phyloP scores from a whole-genome alignment of 768 basidiomycete species.

The Auricularia auricula-judae region DNA sequence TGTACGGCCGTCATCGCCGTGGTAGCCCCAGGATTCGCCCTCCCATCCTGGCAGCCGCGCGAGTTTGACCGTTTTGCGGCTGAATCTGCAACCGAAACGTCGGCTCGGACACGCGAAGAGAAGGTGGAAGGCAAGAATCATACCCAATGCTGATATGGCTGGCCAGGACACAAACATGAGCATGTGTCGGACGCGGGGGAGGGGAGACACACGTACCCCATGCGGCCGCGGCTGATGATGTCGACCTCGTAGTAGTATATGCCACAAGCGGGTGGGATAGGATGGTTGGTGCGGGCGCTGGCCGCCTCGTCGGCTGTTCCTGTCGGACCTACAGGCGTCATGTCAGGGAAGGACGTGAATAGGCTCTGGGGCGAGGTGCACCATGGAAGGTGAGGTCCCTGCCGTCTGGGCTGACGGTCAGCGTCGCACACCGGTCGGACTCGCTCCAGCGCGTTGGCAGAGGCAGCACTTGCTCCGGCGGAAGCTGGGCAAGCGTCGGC shows the following conservation, averaged over 20 bases:
- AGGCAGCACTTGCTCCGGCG: conserved; percentile 25
- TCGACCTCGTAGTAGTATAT: conserved; percentile 93
- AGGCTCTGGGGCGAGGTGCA: conserved; percentile 18
- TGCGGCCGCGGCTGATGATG: conserved; percentile 66
- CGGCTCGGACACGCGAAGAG: not conserved
- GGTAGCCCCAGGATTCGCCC: conserved; percentile 79
- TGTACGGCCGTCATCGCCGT: conserved; percentile 77
- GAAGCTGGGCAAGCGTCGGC: conserved; percentile 17
- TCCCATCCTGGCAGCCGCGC: conserved; percentile 82
- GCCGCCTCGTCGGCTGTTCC: conserved; percentile 72
- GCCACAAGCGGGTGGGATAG: conserved; percentile 77
- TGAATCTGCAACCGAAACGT: conserved; percentile 8
- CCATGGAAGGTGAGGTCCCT: conserved; percentile 65
- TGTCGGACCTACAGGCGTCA: conserved; percentile 31
- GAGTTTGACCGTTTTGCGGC: conserved; percentile 50
- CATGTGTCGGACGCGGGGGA: not conserved
- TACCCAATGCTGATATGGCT: conserved; percentile 80
- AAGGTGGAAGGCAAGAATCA: conserved; percentile 10
- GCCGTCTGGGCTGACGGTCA: conserved; percentile 60
- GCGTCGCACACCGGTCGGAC: conserved; percentile 42
- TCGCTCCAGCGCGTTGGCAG: conserved; percentile 77
- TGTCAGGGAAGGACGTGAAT: conserved; percentile 1
- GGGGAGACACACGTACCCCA: conserved; percentile 46
- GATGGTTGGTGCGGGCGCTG: conserved; percentile 62
- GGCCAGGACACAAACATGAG: conserved; percentile 12